A percentile compares a stretch with the other conserved stretches of the same genome.
Conservation (phyloP, 148 eudicot genomes). For the Dysphania ambrosioides region DNA sequence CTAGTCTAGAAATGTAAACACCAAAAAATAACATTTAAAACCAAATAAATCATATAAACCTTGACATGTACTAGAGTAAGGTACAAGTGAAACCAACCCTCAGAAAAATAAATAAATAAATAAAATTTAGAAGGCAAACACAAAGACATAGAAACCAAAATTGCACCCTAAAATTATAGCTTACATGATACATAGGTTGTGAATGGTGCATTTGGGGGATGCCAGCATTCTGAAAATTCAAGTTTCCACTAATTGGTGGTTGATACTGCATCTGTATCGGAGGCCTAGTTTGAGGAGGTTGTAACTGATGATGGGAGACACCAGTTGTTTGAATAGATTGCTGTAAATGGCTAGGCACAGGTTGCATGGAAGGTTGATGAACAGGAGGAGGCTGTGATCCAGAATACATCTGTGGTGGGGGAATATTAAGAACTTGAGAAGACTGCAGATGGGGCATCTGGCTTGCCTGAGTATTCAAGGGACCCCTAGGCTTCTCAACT, state of each 20-base stretch:
- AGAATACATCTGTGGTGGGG: conserved; percentile 44
- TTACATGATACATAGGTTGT: conserved; percentile 75
- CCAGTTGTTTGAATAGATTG: conserved; percentile 59
- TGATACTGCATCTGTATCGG: conserved; percentile 60
- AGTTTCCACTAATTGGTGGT: conserved; percentile 51
- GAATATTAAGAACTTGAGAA: conserved; percentile 56
- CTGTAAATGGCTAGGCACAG: conserved; percentile 51
- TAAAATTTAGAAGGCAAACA: not conserved
- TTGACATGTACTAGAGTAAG: not conserved
- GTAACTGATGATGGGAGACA: conserved; percentile 50
- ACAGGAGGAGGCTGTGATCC: conserved; percentile 46
- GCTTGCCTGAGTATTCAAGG: conserved; percentile 43
- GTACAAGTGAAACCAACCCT: not conserved
- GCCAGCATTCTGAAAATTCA: conserved; percentile 68
- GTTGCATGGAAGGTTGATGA: conserved; percentile 54
- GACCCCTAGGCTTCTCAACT: conserved; percentile 45
- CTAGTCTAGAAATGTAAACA: conserved; percentile 43
- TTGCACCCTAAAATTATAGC: not conserved
- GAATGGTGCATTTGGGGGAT: conserved; percentile 69
- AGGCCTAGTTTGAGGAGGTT: conserved; percentile 71
- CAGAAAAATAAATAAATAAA: too few species aligned
- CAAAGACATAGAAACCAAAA: not conserved
- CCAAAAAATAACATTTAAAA: not conserved
- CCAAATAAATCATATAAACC: too few species aligned
- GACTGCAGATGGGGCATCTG: conserved; percentile 47